Base-by-base conservation (phyloP, 2,329 filamentous ascomycete genomes). In the Fusarium ramigenum region DNA sequence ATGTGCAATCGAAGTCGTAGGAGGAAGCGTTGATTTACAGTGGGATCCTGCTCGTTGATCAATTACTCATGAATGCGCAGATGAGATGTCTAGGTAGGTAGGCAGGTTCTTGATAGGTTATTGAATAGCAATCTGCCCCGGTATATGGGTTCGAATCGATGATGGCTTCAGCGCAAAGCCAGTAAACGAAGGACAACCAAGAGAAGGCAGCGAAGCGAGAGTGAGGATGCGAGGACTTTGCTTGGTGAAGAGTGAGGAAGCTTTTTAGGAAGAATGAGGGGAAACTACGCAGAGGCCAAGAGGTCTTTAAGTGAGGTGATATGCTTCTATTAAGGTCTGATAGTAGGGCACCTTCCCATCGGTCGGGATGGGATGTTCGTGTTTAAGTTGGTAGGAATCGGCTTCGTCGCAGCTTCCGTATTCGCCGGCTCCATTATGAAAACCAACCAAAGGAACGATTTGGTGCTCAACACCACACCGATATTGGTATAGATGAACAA, bases 221-320 rank as follows among this genome's bases (percentile, higher is more conserved):
- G 58, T 34, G 44, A 69, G 64, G 54, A 50, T 23, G 34, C 57
- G 60, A 66, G 60, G 59, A 43, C 46, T 52, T 60, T 74, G 62
- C 43, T 57, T 47, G 42, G 50, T 56, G 43, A 43, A 70, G 58
- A 64, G 43, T 36, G 42, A 54, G 62, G 54, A 63, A 52, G 62
- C 47, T 47, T 56, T 53, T 72, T 58, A 60, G 58, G 62, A 71
- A 60, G 57, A 70, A 60, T 68, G 63, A 61, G 32, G 49, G 66
- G 36, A 60, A 54, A 47, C 54, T 56, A 53, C 23, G 34, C 21
- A 36, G 72, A 44, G 58, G 63, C 47, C 62, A 44, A 64, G 66
- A 68, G 60, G 67, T 54, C 58, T 64, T 71, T 68, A 71, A 73
- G 66, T 71, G 70, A 73, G 54, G 49, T 63, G 66, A 67, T 74